Percentiles rank a stretch among this genome's conserved stretches.
Evolutionary conservation across 148 eudicot genomes (phyloP).

Genomic region (Oxyria digyna): DNA sequence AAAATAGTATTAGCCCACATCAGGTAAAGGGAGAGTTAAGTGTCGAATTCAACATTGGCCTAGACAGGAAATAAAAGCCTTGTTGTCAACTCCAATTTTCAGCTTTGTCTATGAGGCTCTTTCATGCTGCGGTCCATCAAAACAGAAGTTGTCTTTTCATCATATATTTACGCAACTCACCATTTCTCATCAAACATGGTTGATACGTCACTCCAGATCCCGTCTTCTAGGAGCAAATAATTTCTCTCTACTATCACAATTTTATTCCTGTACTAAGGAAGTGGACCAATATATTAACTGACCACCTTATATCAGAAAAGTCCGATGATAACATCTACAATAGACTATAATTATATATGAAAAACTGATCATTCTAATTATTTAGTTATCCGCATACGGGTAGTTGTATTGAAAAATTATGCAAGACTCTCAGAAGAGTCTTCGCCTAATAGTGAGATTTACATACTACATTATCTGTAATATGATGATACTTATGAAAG

Average conservation of each 20-base stretch:
- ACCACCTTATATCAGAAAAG: neutral
- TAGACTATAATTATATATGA: neutral
- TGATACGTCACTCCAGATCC: conserved; percentile 72
- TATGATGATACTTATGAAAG: neutral
- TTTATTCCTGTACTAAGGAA: conserved; percentile 50
- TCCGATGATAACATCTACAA: neutral
- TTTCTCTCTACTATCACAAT: conserved; percentile 90
- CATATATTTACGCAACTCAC: conserved; percentile 23
- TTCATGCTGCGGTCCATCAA: too few relatives aligned
- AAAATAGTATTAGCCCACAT: too few relatives aligned
- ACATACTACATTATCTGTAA: too few relatives aligned
- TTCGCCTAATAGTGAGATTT: too few relatives aligned
- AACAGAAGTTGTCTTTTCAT: too few relatives aligned
- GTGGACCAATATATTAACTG: neutral
- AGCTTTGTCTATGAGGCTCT: too few relatives aligned
- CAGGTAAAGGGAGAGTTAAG: too few relatives aligned
- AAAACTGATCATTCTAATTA: neutral
- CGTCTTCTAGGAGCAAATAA: conserved; percentile 73
- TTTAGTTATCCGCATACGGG: neutral
- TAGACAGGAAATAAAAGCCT: too few relatives aligned
- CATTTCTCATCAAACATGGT: conserved; percentile 77
- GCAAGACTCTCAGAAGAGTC: too few relatives aligned
- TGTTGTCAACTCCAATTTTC: too few relatives aligned
- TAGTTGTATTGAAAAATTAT: too few relatives aligned
- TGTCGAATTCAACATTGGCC: too few relatives aligned